A percentile compares a stretch with the other conserved stretches of the same genome.
Evolutionary conservation across 108 stramenopile genomes (phyloP).

Genomic region (Fragilariopsis cylindrus): DNA sequence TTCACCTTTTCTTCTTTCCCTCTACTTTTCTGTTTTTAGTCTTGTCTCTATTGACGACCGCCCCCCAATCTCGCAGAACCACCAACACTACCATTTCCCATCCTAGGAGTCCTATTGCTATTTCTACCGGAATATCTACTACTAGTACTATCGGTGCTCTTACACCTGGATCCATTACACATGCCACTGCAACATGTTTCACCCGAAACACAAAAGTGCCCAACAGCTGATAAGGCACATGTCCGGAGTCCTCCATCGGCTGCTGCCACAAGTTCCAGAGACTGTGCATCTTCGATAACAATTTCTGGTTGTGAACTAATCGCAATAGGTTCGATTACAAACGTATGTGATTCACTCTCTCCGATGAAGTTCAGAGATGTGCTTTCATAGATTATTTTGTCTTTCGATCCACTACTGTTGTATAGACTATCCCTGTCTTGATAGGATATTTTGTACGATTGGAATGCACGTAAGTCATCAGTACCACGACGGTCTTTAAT

Average conservation of each 20-base stretch:
- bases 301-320: too few species aligned
- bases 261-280: too few species aligned
- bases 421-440: neutral
- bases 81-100: too few species aligned
- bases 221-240: neutral
- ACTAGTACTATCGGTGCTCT: neutral
- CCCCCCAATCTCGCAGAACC: neutral
- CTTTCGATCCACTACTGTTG: too few species aligned
- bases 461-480: conserved; percentile 14
- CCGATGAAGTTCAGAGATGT: too few species aligned
- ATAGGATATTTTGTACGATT: conserved; percentile 6
- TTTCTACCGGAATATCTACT: neutral
- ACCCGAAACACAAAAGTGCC: neutral
- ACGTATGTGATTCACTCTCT: too few species aligned
- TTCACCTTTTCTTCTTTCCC: neutral
- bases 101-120: neutral
- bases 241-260: neutral
- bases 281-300: too few species aligned
- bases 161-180: neutral
- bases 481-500: conserved; percentile 15
- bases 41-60: neutral
- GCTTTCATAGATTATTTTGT: too few species aligned
- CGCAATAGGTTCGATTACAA: too few species aligned
- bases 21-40: neutral
- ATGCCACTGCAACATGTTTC: neutral